A percentile compares a stretch with the other conserved stretches of the same genome.
Evolutionary conservation across 2,329 filamentous ascomycete species (phyloP).

Genomic region (Biscogniauxia marginata): DNA sequence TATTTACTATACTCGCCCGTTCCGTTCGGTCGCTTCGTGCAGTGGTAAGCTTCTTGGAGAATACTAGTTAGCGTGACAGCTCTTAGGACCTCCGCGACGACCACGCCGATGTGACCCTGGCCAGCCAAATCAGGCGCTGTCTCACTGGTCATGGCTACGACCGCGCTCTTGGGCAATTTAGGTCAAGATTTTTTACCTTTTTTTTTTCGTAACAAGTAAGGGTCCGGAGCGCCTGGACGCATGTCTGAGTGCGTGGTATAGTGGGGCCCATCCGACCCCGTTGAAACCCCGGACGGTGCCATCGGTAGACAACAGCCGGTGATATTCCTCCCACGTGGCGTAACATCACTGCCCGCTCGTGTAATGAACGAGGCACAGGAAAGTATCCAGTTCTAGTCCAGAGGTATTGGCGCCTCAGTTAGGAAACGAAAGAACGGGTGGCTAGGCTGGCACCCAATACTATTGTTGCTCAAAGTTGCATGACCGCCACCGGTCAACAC

Average conservation of each 20-base stretch:
- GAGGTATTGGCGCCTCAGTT: slow-evolving; percentile 61
- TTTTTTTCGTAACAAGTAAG: slow-evolving; percentile 33
- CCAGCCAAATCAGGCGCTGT: slow-evolving; percentile 29
- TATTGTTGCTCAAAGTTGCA: slow-evolving; percentile 55
- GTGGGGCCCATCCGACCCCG: slow-evolving; percentile 9
- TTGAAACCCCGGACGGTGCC: slow-evolving; percentile 23
- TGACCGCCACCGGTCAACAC: slow-evolving; percentile 51
- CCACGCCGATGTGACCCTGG: slow-evolving; percentile 25
- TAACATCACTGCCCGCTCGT: slow-evolving; percentile 68
- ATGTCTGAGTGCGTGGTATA: slow-evolving; percentile 29
- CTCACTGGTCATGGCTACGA: slow-evolving; percentile 31
- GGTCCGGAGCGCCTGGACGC: slow-evolving; percentile 20
- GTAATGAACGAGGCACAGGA: slow-evolving; percentile 75
- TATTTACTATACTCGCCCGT: background rate
- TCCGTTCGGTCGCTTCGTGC: background rate
- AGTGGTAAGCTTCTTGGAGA: background rate
- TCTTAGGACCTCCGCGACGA: slow-evolving; percentile 10
- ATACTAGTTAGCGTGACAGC: background rate
- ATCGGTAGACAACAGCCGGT: slow-evolving; percentile 16
- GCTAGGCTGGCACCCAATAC: slow-evolving; percentile 64
- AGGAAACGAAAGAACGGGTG: slow-evolving; percentile 70
- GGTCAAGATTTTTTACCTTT: too few relatives aligned
- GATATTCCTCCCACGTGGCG: slow-evolving; percentile 70
- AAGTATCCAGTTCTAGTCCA: slow-evolving; percentile 66
- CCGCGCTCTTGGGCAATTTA: slow-evolving; percentile 27